Evolutionary conservation across 371 early-diverging fungal species (phyloP), one percentile per base, ranked within the genome.

Genomic region (Syncephalastrum monosporum): DNA sequence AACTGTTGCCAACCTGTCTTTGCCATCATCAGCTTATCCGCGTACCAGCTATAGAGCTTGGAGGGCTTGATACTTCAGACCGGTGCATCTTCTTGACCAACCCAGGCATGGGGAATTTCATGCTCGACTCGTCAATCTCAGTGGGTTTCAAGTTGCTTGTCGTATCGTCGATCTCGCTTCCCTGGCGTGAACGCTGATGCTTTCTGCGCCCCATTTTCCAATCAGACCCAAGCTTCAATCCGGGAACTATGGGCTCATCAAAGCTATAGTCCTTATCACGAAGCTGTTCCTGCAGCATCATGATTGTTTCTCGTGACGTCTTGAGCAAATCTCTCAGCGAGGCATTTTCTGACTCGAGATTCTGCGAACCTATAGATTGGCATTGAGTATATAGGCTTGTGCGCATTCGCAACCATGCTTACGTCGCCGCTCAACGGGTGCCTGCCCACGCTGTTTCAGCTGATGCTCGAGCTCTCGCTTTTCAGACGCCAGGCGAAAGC

Each of bases 311-410:
- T 33, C 65, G 65, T 0, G 78, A 77, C 13, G 67, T 70, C 16
- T 65, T 63, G 13, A 72, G 61, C 24, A 77, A 59, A 15, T 70
- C 72, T 45, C 74, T 64, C 41, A 77, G 57, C 5, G 72, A 65
- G 8, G 65, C 61, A 15, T 74, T 70, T 54, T 77, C 72, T 63
- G 72, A 64, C 29, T 70, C 70, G 24, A 67, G 65, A 41, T 74
- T 71, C 42, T 55, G 41, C 2, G 64, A 55, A 3, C 59, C 64
- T 55, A 54, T 0, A 23, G 13, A 4, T 15, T 15, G 1, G 1
- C 17, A 33, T 33, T 33, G 38, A 33, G 38, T 41, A 38, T 47
- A 44, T 14, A 56, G 29, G 33, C 5, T 25, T 27, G 51, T 5
- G 14, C 16, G 2, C 17, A 5, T 19, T 5, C 6, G 23, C 17